Evolutionary conservation across 371 early-diverging fungal species (phyloP).

Genomic region (Mucor ambiguus): DNA sequence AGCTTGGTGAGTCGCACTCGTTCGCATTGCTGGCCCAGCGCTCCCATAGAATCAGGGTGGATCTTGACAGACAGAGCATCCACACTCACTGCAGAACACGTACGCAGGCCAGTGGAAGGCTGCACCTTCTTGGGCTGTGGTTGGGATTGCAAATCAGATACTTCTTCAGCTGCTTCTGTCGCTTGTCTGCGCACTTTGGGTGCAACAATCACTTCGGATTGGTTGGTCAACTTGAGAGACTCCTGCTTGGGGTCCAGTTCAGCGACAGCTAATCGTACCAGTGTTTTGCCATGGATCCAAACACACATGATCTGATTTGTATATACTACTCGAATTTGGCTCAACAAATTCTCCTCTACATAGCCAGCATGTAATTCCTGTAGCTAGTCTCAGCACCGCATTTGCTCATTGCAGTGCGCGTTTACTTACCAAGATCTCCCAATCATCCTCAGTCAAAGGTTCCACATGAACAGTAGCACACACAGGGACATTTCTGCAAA

Average conservation of each 20-base stretch:
- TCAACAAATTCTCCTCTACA: slow-evolving; percentile 78
- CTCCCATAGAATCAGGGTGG: slow-evolving; percentile 17
- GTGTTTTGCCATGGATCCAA: slow-evolving; percentile 72
- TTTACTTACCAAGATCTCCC: slow-evolving; percentile 78
- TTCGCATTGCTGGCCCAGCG: background rate
- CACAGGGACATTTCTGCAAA: slow-evolving; percentile 59
- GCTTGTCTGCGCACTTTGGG: slow-evolving; percentile 62
- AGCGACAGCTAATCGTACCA: slow-evolving; percentile 58
- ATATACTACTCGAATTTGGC: slow-evolving; percentile 76
- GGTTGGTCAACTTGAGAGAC: slow-evolving; percentile 64
- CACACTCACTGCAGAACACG: background rate
- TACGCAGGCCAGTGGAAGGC: slow-evolving; percentile 9
- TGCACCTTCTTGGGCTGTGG: slow-evolving; percentile 7
- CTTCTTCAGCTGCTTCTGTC: slow-evolving; percentile 1
- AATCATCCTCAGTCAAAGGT: slow-evolving; percentile 81
- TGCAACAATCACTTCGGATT: slow-evolving; percentile 80
- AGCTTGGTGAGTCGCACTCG: slow-evolving; percentile 13
- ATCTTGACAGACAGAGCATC: slow-evolving; percentile 12
- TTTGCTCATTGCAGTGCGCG: background rate
- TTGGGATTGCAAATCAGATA: background rate
- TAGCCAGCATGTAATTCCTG: slow-evolving; percentile 82
- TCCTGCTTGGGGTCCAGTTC: slow-evolving; percentile 59
- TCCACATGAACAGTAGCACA: slow-evolving; percentile 76
- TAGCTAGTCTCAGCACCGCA: background rate
- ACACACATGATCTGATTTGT: slow-evolving; percentile 68